These are phyloP conservation scores for Hippophae tibetana DNA, from an alignment of 306 rosid genomes.

Conservation along the genomic window DNA sequence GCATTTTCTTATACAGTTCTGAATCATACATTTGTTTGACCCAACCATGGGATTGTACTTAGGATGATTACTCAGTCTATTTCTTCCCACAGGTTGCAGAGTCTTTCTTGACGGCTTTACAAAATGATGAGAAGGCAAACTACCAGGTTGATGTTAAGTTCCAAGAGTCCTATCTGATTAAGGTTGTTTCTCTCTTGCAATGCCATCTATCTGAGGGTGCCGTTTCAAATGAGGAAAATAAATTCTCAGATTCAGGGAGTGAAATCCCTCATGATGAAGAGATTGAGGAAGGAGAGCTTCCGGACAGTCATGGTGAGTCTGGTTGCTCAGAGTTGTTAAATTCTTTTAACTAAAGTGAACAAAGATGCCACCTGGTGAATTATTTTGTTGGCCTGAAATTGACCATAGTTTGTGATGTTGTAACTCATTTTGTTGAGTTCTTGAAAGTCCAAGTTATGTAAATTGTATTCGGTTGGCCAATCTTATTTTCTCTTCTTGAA, in stretches of 20 bases:
- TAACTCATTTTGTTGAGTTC: too few species aligned
- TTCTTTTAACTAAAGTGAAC: conserved; percentile 9
- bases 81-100: conserved; percentile 67
- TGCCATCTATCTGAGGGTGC: conserved; percentile 96
- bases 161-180: conserved; percentile 80
- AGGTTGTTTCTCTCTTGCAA: conserved; percentile 71
- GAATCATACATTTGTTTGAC: conserved; percentile 7
- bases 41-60: conserved; percentile 13
- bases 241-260: conserved; percentile 24
- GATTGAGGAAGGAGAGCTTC: conserved; percentile 97
- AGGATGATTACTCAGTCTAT: conserved; percentile 8
- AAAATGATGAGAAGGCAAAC: conserved; percentile 96
- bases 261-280: conserved; percentile 40
- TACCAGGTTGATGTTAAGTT: conserved; percentile 98
- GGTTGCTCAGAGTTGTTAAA: conserved; percentile 22
- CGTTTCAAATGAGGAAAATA: conserved; percentile 52
- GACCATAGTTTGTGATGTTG: too few species aligned
- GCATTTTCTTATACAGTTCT: conserved; percentile 10
- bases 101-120: conserved; percentile 89
- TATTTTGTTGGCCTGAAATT: background rate
- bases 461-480: too few species aligned
- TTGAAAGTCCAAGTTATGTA: too few species aligned
- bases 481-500: too few species aligned
- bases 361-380: conserved; percentile 1
- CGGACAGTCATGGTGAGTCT: conserved; percentile 82